A percentile compares a stretch with the other conserved stretches of the same genome.
phyloP scores from a whole-genome alignment of 108 stramenopile species.

The Aureococcus anophagefferens region DNA sequence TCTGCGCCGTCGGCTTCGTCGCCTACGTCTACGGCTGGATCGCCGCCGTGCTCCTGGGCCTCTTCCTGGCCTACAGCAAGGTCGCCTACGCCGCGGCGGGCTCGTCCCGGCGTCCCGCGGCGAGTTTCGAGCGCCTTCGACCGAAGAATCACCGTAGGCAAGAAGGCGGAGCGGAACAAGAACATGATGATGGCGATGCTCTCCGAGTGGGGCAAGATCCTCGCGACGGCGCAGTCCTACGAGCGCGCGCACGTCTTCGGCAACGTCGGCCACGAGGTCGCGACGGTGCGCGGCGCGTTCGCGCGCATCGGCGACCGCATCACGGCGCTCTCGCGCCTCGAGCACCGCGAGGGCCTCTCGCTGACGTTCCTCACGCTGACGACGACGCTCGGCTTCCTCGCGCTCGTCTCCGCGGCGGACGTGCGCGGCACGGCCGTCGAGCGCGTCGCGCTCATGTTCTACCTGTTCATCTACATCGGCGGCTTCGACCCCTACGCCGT shows the following conservation, averaged over 20 bases:
- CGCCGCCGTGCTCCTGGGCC: too few species aligned
- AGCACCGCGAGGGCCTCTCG: not conserved
- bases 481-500: slow-evolving; percentile 2
- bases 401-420: not conserved
- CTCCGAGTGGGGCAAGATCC: slow-evolving; percentile 2
- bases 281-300: not conserved
- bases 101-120: not conserved
- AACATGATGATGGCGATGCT: not conserved
- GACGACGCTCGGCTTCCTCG: not conserved
- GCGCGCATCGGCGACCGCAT: not conserved
- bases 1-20: not conserved
- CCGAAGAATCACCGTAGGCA: too few species aligned
- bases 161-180: slow-evolving; percentile 2
- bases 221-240: not conserved
- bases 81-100: not conserved
- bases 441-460: not conserved
- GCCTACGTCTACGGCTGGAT: too few species aligned
- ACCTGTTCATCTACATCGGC: slow-evolving; percentile 4
- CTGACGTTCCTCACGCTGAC: not conserved
- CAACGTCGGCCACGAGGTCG: not conserved
- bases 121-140: too few species aligned
- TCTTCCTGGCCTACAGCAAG: too few species aligned
- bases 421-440: not conserved
- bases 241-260: slow-evolving; percentile 2
- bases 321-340: not conserved